Conservation (phyloP, 768 basidiomycete species). For the Rhizopogon vesiculosus region DNA sequence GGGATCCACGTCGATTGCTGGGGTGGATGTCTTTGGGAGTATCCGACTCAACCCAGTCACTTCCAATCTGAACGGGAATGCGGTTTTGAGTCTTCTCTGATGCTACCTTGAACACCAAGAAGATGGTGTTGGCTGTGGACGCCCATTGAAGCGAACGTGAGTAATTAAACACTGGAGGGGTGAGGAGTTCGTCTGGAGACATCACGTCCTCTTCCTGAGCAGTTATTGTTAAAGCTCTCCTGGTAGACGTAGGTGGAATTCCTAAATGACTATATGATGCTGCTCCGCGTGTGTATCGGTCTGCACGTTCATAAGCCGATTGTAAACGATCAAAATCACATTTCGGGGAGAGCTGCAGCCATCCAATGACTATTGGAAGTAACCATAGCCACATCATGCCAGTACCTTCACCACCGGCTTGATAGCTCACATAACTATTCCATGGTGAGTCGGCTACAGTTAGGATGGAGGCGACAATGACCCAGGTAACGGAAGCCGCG, state of each 20-base stretch:
- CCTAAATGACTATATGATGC: constrained; percentile 1
- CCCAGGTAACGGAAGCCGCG: constrained; percentile 31
- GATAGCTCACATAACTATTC: not conserved
- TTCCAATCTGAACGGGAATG: constrained; percentile 4
- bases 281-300: constrained; percentile 11
- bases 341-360: constrained; percentile 31
- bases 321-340: constrained; percentile 23
- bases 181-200: not conserved
- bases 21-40: no score
- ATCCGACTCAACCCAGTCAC: not conserved
- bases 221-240: not conserved
- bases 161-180: not conserved
- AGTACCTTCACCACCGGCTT: not conserved
- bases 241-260: no score
- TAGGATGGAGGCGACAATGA: constrained; percentile 16
- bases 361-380: constrained; percentile 27
- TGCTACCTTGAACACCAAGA: not conserved
- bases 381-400: constrained; percentile 35
- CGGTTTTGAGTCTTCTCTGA: constrained; percentile 6
- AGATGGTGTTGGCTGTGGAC: not conserved
- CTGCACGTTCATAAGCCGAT: constrained; percentile 23
- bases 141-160: not conserved
- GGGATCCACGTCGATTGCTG: not conserved
- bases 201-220: not conserved
- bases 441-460: not conserved